phyloP scores from a whole-genome alignment of 2,329 filamentous ascomycete genomes.

The Alternaria viburni region DNA sequence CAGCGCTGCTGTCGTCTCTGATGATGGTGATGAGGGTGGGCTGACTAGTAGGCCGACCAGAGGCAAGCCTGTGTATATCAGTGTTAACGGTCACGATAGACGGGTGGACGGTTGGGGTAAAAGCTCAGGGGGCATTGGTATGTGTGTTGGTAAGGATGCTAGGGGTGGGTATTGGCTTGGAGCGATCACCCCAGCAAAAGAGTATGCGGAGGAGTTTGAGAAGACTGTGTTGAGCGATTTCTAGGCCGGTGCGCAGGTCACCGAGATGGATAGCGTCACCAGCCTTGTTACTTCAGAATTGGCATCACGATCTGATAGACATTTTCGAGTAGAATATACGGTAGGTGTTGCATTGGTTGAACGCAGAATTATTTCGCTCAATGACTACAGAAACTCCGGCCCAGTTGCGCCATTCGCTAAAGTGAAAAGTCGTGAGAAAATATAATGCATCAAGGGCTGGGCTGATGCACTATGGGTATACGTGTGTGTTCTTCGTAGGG shows the following conservation, averaged over 20 bases:
- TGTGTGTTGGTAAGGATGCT: conserved; percentile 21
- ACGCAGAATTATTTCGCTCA: not conserved
- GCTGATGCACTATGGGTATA: not conserved
- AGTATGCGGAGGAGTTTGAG: not conserved
- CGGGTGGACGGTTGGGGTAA: conserved; percentile 4
- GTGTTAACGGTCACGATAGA: not conserved
- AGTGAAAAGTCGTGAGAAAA: not conserved
- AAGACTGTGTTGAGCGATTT: not conserved
- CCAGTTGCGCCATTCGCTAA: not conserved
- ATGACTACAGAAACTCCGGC: not conserved
- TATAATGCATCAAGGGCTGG: not conserved
- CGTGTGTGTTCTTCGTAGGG: not conserved
- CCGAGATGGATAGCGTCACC: too few species aligned
- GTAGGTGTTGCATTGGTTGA: not conserved
- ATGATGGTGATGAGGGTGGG: too few species aligned
- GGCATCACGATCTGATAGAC: not conserved
- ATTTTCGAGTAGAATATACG: not conserved
- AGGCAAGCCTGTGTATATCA: conserved; percentile 1
- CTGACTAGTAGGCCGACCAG: not conserved
- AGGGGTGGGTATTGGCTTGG: conserved; percentile 28
- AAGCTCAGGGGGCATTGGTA: conserved; percentile 11
- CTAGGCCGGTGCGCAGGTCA: not conserved
- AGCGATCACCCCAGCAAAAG: conserved; percentile 1
- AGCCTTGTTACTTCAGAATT: not conserved
- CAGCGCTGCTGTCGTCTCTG: conserved; percentile 13